These are phyloP conservation scores for Panellus pusillus DNA, from an alignment of 768 basidiomycete species.

Conservation along the genomic window DNA sequence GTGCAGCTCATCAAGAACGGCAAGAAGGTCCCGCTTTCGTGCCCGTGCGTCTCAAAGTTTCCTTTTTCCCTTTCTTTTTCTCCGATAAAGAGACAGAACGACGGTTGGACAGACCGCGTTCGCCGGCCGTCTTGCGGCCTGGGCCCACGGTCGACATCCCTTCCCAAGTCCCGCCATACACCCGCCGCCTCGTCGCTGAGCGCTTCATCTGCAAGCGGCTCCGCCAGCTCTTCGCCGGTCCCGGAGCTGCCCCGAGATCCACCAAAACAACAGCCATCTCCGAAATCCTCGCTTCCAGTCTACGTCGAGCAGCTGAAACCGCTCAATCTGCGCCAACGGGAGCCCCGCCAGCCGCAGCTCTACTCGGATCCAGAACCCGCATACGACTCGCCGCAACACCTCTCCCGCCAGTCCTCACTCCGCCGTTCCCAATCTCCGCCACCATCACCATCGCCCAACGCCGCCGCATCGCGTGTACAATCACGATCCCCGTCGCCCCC, in stretches of 20 bases:
- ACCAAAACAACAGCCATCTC: not conserved
- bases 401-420: not conserved
- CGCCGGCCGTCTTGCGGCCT: constrained; percentile 13
- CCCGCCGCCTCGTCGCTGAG: constrained; percentile 18
- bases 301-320: not conserved
- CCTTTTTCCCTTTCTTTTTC: constrained; percentile 2
- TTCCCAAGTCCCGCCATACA: constrained; percentile 16
- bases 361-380: too few relatives aligned
- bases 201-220: constrained; percentile 8
- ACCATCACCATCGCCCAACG: not conserved
- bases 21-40: constrained; percentile 99
- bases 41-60: constrained; percentile 59
- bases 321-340: not conserved
- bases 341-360: not conserved
- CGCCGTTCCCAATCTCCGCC: constrained; percentile 2
- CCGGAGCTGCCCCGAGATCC: not conserved
- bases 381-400: not conserved
- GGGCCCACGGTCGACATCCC: constrained; percentile 15
- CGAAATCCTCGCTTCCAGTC: constrained; percentile 6
- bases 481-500: not conserved
- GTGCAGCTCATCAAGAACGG: constrained; percentile 99
- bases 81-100: constrained; percentile 57
- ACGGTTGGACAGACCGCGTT: constrained; percentile 61
- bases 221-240: constrained; percentile 9
- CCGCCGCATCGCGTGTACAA: not conserved